Evolutionary conservation across 2,329 filamentous ascomycete species (phyloP).

Genomic region (Cadophora sp.): DNA sequence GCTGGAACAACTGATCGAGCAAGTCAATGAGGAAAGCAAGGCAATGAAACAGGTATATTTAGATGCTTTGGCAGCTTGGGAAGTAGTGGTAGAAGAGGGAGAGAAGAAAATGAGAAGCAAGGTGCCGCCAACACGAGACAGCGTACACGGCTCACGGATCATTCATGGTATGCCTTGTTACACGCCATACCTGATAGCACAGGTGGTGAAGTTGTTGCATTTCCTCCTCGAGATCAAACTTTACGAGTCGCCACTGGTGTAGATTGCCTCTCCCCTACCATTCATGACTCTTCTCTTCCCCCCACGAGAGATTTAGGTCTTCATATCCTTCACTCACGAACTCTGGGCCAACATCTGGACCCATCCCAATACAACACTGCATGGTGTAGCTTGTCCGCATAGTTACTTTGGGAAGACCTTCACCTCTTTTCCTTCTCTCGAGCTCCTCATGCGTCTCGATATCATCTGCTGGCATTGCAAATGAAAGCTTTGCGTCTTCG

Average conservation of each 20-base stretch:
- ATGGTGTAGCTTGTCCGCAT: constrained; percentile 19
- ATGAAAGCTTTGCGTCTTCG: background rate
- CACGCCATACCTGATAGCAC: background rate
- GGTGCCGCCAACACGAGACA: no score
- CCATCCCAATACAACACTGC: constrained; percentile 13
- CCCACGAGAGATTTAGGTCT: constrained; percentile 1
- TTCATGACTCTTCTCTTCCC: background rate
- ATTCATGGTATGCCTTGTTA: no score
- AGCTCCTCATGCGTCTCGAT: background rate
- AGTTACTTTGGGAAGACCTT: background rate
- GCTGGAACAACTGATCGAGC: background rate
- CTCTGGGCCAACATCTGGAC: constrained; percentile 4
- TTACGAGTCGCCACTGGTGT: background rate
- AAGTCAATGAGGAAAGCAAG: background rate
- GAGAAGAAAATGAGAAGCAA: background rate
- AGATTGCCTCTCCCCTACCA: background rate
- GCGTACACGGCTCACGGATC: no score
- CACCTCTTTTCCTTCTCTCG: background rate
- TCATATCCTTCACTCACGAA: constrained; percentile 18
- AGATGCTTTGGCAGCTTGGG: background rate
- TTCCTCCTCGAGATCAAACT: background rate
- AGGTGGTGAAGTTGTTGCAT: background rate
- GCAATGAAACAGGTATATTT: background rate
- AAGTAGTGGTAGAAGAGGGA: background rate
- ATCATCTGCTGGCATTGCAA: background rate